Evolutionary conservation across 1,284 basidiomycete genomes (phyloP), one percentile per base, ranked within the genome.

Genomic region (Pholiota adiposa): DNA sequence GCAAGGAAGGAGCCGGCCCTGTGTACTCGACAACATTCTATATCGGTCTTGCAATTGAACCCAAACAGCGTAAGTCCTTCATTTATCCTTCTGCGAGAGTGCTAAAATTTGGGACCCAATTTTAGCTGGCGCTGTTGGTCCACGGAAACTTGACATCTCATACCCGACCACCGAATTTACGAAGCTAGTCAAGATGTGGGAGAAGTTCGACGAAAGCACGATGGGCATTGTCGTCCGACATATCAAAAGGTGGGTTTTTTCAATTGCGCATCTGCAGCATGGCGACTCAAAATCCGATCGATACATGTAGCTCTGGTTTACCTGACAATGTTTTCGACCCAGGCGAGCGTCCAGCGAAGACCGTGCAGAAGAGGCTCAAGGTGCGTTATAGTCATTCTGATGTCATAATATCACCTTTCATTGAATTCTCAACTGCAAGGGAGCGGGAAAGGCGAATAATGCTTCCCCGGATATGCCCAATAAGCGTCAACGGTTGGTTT

Each of bases 121-220:
- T 65, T 64, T 62, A 93, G 91, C 84, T 63, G 88, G 87, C 27
- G 73, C 84, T n/a, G 74, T 79, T 61, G 91, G 88, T 34, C 85
- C 88, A 53, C 85, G 95, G 65, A 90, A 87, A 71, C 81, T 99
- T 62, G 97, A 99, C 75, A 96, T 99, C 60, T 97, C 95, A 60
- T 98, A 96, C 77, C 96, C 97, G 2, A 98, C 95, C 4, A 92
- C 90, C 40, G 94, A 98, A 70, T 99, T 99, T 73, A 94, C 91
- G n/a, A 93, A 96, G 69, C 84, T 93, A 58, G 95, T 97, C 69
- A 97, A 97, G 75, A 80, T 88, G 77, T 99, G 97, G 96, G 97
- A 98, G 70, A 92, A 93, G 74, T 99, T 92, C 70, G 94, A 98
- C 63, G 93, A 96, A 69, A 80, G 87, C 18, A 89, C 87, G 51